These are phyloP conservation scores for Chaetomium globosum DNA, from an alignment of 2,329 filamentous ascomycete genomes.

Conservation along the genomic window DNA sequence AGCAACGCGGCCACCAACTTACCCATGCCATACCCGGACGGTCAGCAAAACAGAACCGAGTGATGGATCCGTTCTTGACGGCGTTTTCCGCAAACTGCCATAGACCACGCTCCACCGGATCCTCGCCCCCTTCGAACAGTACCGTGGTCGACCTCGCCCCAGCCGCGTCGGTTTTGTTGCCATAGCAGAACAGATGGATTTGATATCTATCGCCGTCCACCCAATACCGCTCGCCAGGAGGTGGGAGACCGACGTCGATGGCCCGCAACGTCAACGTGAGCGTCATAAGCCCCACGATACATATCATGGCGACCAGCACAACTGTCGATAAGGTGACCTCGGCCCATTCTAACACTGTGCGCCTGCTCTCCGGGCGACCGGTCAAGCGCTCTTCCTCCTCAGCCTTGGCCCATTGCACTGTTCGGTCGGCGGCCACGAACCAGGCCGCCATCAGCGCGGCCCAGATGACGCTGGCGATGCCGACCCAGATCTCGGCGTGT, in stretches of 20 bases:
- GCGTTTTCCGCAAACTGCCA: conserved; percentile 78
- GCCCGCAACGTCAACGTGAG: conserved; percentile 77
- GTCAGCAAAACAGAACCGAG: conserved; percentile 92
- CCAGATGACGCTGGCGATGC: conserved; percentile 84
- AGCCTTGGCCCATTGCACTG: conserved; percentile 85
- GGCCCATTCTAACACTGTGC: conserved; percentile 81
- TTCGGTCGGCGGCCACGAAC: conserved; percentile 75
- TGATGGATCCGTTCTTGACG: conserved; percentile 77
- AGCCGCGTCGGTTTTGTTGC: conserved; percentile 63
- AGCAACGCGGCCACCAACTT: conserved; percentile 30
- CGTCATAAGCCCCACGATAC: conserved; percentile 74
- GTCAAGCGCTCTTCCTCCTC: conserved; percentile 93
- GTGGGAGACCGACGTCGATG: conserved; percentile 71
- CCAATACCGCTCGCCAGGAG: conserved; percentile 74
- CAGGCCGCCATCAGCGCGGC: conserved; percentile 77
- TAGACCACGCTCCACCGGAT: conserved; percentile 75
- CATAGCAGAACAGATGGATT: conserved; percentile 82
- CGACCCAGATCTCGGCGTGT: conserved; percentile 86
- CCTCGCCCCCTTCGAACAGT: conserved; percentile 80
- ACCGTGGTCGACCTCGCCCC: conserved; percentile 72
- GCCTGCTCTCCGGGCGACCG: conserved; percentile 81
- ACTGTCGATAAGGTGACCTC: conserved; percentile 76
- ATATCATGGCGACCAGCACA: conserved; percentile 67
- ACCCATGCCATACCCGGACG: conserved; percentile 84
- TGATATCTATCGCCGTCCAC: conserved; percentile 85